Conservation (phyloP, 2,329 filamentous ascomycete species). For the Penicillium brasilianum region DNA sequence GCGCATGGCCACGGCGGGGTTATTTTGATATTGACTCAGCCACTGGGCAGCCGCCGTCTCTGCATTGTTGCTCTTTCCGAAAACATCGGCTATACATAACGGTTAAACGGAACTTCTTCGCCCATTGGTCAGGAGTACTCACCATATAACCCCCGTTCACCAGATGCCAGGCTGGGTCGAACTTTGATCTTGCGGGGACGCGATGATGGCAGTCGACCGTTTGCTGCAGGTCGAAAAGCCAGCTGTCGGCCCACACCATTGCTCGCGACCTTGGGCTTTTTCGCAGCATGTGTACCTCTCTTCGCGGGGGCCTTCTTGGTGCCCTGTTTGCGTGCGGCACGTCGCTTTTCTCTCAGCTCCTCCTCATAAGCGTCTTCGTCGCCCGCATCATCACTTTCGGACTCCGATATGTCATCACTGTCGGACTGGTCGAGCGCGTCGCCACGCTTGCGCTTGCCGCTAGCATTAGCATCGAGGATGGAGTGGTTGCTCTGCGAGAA, state of each 20-base stretch:
- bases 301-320: constrained; percentile 48
- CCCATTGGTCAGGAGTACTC: constrained; percentile 27
- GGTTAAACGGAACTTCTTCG: constrained; percentile 30
- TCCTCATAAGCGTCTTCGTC: constrained; percentile 54
- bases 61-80: constrained; percentile 58
- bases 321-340: constrained; percentile 40
- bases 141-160: constrained; percentile 64
- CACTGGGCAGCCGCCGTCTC: constrained; percentile 64
- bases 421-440: constrained; percentile 44
- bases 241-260: constrained; percentile 54
- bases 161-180: constrained; percentile 57
- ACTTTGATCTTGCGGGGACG: constrained; percentile 57
- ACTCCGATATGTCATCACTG: constrained; percentile 42
- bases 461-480: constrained; percentile 32
- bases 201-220: constrained; percentile 49
- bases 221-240: constrained; percentile 60
- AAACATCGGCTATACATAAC: constrained; percentile 59
- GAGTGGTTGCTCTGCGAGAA: constrained; percentile 46
- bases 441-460: constrained; percentile 59
- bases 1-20: constrained; percentile 60
- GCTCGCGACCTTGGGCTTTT: constrained; percentile 62
- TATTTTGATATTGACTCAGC: constrained; percentile 61
- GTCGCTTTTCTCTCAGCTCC: constrained; percentile 52
- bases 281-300: constrained; percentile 48
- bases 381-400: constrained; percentile 46